Evolutionary conservation across 2,329 filamentous ascomycete species (phyloP), one percentile per base, ranked within the genome.

Genomic region (Mariannaea sp.): DNA sequence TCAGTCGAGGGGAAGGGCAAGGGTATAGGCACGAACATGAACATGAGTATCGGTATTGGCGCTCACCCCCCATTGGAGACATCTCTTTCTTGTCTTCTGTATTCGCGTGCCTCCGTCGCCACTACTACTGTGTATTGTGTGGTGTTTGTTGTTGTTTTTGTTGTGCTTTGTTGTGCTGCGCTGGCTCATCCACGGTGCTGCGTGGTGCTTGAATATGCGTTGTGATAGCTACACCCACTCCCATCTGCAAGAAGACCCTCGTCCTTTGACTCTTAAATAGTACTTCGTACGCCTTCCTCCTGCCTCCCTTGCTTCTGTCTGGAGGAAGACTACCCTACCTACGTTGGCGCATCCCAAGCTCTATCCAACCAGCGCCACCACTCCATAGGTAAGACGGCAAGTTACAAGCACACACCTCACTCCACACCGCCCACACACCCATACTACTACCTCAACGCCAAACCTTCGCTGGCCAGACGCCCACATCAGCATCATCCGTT

Each of bases 401-500:
- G n/a, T n/a, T n/a, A n/a, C n/a, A n/a, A n/a, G n/a, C n/a, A 39
- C 26, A 49, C 46, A 20, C 46, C 39, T 40, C 50, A 43, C 43
- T 7, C 20, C 38, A 41, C 35, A 38, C 14, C 35, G 7, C n/a
- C n/a, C n/a, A n/a, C n/a, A n/a, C n/a, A n/a, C n/a, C n/a, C n/a
- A n/a, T n/a, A n/a, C n/a, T n/a, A n/a, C n/a, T n/a, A n/a, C n/a
- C n/a, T n/a, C 16, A 38, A 22, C 33, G 27, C 35, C 10, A 30
- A 30, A 33, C 14, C n/a, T 36, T 38, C 38, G 26, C 35, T 44
- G 42, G 44, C 32, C 45, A n/a, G 38, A 54, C 51, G 16, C 50
- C 50, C 43, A 42, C 40, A 19, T 38, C 16, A 16, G 41, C 38
- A 29, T 17, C 57, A 65, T 59, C 59, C 60, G 45, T 38, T 48